Conservation (phyloP, 345 rosid genomes). For the Hibiscus mutabilis region DNA sequence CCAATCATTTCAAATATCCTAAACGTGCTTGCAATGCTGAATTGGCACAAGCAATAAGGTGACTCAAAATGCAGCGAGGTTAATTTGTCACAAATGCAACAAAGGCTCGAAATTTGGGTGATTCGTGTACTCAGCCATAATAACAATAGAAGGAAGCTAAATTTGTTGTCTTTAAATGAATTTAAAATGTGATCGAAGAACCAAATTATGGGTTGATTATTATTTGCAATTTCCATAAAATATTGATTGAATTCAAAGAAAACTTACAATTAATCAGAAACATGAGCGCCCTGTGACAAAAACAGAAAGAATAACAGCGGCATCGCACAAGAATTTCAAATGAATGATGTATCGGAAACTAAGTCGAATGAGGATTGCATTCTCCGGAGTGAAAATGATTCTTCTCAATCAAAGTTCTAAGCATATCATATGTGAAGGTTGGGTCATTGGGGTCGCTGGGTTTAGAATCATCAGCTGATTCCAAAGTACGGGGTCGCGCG, state of each 20-base stretch:
- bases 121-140: neutral
- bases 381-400: slow-evolving; percentile 49
- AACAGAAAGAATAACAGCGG: neutral
- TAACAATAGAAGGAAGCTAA: neutral
- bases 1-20: slow-evolving; percentile 22
- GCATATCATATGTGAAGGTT: slow-evolving; percentile 34
- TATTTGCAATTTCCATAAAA: neutral
- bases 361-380: slow-evolving; percentile 36
- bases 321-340: neutral
- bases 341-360: neutral
- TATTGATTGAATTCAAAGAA: neutral
- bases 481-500: slow-evolving; percentile 27
- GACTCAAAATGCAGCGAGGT: too few relatives aligned
- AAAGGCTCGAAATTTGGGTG: neutral
- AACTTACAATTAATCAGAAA: neutral
- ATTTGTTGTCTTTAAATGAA: neutral
- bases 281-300: neutral
- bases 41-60: too few relatives aligned
- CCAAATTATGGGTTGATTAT: neutral
- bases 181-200: neutral
- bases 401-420: slow-evolving; percentile 37
- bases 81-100: neutral
- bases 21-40: neutral
- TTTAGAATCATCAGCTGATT: slow-evolving; percentile 29
- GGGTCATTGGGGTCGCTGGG: slow-evolving; percentile 48